Base-by-base conservation (phyloP, 768 basidiomycete genomes). In the Lentinula sp. region DNA sequence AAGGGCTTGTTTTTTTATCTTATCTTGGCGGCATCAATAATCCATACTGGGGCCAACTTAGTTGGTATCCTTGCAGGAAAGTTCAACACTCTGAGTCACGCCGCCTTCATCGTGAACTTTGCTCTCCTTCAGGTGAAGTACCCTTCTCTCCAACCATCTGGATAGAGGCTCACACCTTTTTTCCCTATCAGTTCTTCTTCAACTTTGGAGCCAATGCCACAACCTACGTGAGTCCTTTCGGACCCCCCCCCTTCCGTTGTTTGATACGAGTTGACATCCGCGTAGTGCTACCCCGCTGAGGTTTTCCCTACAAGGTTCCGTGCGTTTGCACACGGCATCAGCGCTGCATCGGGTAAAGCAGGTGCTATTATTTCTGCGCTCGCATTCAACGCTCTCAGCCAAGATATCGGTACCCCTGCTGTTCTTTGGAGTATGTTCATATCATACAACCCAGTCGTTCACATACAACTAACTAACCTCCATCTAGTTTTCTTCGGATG, bases 131-230 rank as follows among this genome's bases (percentile, higher is more conserved):
- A 88, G 72, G 78, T 81, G 37, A 10, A 67, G 61, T 11, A 23
- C 35, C 11, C 58, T 0, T 3, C 37, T 15, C 10, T 6, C 11
- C 34, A 39, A 45, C 15, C 28, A 28, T 35, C 18, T 45, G 51
- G 39, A 46, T 34, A 54, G 28, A 56, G 49, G 11, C 7, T 63
- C 55, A 15, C 23, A 40, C 39, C 21, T 56, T 15, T 3, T 45
- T 15, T 7, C 15, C 11, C 28, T 32, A 62, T 0, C 62, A 85
- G 77, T 89, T 89, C 76, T 89, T 90, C 78, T 90, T 90, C 78
- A 90, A 91, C 74, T 91, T 89, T 66, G 89, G 89, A 18, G 86
- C 87, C 3, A 90, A 89, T 68, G 74, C 83, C 80, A 85, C 83
- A 5, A 80, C 84, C 62, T 85, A 81, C 58, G 80, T 84, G 66